Conservation (phyloP, 139 green algal genomes). For the Yamagishiella unicocca region DNA sequence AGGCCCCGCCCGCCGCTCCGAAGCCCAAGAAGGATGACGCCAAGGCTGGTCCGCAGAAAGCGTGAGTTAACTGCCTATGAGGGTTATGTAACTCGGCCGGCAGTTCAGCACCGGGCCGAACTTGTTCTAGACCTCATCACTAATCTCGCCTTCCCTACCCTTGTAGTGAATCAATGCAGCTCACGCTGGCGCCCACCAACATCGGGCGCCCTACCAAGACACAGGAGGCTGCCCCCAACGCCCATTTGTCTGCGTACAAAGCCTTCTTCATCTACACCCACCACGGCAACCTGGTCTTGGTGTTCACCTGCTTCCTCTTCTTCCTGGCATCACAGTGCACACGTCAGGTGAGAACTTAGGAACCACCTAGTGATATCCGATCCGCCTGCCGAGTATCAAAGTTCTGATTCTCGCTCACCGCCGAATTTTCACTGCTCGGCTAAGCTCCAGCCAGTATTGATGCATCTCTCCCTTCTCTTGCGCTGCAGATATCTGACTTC, state of each 20-base stretch:
- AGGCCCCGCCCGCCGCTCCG: slow-evolving; percentile 51
- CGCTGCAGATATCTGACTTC: slow-evolving; percentile 24
- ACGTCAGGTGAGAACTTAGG: slow-evolving; percentile 41
- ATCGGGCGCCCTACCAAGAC: neutral
- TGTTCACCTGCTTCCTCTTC: slow-evolving; percentile 60
- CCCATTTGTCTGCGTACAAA: neutral
- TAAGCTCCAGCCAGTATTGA: too few relatives aligned
- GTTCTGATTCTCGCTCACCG: too few relatives aligned
- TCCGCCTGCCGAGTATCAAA: too few relatives aligned
- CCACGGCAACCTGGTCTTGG: slow-evolving; percentile 49
- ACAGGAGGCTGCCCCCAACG: neutral
- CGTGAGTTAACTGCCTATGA: slow-evolving; percentile 1
- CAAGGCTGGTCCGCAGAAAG: neutral
- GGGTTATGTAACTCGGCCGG: too few relatives aligned
- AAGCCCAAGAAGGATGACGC: slow-evolving; percentile 49
- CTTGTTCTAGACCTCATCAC: neutral
- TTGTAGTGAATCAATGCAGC: slow-evolving; percentile 32
- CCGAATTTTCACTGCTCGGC: too few relatives aligned
- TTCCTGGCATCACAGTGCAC: slow-evolving; percentile 66
- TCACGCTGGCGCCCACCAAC: slow-evolving; percentile 33
- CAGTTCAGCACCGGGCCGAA: too few relatives aligned
- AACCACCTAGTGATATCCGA: too few relatives aligned
- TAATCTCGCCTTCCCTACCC: neutral
- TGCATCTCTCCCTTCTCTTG: too few relatives aligned
- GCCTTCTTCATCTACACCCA: slow-evolving; percentile 52